phyloP scores from a whole-genome alignment of 2,329 filamentous ascomycete species.

The Chaetomium strumarium region DNA sequence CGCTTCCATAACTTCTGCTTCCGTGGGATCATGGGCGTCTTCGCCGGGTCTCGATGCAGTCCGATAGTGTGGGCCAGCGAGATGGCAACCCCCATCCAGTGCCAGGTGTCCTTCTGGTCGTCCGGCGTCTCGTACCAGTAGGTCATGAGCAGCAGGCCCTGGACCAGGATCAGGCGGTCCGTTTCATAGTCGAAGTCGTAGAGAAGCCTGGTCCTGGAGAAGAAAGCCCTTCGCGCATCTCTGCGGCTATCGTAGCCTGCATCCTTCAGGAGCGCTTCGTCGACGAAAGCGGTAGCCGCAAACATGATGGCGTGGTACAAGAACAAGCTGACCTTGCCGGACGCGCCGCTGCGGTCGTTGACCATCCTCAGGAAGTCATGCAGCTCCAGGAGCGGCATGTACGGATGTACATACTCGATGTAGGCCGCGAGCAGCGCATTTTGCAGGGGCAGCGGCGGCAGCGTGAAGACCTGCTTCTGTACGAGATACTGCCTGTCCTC shows the following conservation, averaged over 20 bases:
- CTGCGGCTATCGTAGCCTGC: conserved; percentile 75
- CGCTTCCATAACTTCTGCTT: conserved; percentile 86
- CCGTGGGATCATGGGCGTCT: conserved; percentile 65
- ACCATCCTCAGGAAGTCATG: conserved; percentile 55
- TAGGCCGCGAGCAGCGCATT: conserved; percentile 78
- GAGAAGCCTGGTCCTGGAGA: conserved; percentile 79
- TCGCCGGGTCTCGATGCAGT: conserved; percentile 75
- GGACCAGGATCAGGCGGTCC: conserved; percentile 82
- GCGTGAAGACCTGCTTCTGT: conserved; percentile 74
- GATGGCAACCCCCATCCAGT: conserved; percentile 96
- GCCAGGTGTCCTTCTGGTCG: conserved; percentile 96
- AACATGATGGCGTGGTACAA: conserved; percentile 96
- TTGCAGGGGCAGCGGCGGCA: conserved; percentile 65
- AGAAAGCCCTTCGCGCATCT: conserved; percentile 79
- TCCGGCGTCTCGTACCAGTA: conserved; percentile 98
- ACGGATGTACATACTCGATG: conserved; percentile 85
- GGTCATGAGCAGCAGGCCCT: conserved; percentile 84
- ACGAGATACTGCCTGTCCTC: conserved; percentile 81
- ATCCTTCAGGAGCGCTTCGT: conserved; percentile 66
- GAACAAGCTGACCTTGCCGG: conserved; percentile 72
- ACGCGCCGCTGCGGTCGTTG: conserved; percentile 60
- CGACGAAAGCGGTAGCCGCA: conserved; percentile 80
- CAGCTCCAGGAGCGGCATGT: conserved; percentile 81
- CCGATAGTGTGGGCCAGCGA: conserved; percentile 91
- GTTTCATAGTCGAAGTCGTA: conserved; percentile 96